Conservation (phyloP, 768 basidiomycete genomes). For the Strobilomyces echinocephalus region DNA sequence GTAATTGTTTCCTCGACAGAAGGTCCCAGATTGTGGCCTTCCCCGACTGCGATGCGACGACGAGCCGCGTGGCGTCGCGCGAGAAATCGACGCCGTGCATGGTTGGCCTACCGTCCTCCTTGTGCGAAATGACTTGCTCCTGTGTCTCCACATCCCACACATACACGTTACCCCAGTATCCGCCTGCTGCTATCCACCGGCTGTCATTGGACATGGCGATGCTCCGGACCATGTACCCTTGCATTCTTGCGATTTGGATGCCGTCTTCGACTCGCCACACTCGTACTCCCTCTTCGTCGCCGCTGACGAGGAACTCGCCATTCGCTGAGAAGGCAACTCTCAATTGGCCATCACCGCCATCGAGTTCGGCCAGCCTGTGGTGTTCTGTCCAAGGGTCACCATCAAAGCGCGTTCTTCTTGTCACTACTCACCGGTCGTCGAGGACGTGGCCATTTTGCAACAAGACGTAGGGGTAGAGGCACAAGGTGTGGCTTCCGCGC, state of each 20-base stretch:
- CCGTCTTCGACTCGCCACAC: not conserved
- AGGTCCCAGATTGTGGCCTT: not conserved
- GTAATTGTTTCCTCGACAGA: too few species aligned
- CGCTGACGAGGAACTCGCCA: too few species aligned
- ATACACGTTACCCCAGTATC: not conserved
- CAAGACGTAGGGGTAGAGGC: too few species aligned
- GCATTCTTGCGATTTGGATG: not conserved
- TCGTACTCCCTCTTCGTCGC: too few species aligned
- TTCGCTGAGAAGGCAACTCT: not conserved
- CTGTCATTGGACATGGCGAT: not conserved
- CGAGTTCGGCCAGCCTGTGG: not conserved
- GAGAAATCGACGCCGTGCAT: not conserved
- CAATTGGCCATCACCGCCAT: fast-evolving
- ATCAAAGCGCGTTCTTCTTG: too few species aligned
- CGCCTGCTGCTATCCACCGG: not conserved
- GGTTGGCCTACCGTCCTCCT: not conserved
- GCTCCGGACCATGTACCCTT: not conserved
- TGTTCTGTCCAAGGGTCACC: not conserved
- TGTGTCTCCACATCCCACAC: not conserved
- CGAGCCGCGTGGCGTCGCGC: not conserved
- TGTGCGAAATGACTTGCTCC: not conserved
- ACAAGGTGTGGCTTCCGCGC: too few species aligned
- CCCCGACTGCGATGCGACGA: not conserved
- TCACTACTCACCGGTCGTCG: not conserved
- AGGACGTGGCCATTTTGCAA: too few species aligned